Percentiles rank a stretch among this genome's conserved stretches.
Evolutionary conservation across 192 early-diverging fungal genomes (phyloP).

Genomic region (Coemansia sp.): DNA sequence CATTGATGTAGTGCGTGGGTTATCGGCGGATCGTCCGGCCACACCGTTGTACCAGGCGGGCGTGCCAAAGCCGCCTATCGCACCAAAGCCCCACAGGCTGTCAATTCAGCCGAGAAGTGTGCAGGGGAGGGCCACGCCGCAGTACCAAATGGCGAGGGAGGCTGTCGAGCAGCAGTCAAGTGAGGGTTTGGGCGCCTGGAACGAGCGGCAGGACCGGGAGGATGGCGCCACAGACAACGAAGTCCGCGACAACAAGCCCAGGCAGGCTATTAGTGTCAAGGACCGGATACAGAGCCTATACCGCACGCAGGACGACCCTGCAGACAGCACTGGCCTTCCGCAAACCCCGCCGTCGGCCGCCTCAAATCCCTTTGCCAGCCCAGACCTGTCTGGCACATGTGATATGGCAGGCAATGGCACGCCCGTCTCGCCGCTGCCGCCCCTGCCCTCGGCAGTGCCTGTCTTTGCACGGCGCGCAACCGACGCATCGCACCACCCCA

Average conservation of each 20-base stretch:
- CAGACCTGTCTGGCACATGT: constrained; percentile 12
- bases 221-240: no score
- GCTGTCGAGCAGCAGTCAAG: no score
- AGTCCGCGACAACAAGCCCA: neutral
- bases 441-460: constrained; percentile 8
- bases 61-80: constrained; percentile 7
- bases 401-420: neutral
- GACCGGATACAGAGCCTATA: constrained; percentile 29
- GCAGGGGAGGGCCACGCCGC: constrained; percentile 1
- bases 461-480: constrained; percentile 10
- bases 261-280: constrained; percentile 13
- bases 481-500: constrained; percentile 5
- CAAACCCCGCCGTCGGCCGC: neutral
- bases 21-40: neutral
- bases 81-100: constrained; percentile 10
- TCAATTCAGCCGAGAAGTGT: neutral
- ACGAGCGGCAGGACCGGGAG: no score
- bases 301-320: neutral
- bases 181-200: no score
- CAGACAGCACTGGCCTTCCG: neutral
- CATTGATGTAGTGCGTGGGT: neutral
- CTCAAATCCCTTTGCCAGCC: constrained; percentile 43
- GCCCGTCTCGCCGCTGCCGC: constrained; percentile 7
- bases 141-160: no score
- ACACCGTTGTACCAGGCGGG: no score